Evolutionary conservation across 495 filamentous ascomycete species (phyloP).

Genomic region (Thermothielavioides terrestris): DNA sequence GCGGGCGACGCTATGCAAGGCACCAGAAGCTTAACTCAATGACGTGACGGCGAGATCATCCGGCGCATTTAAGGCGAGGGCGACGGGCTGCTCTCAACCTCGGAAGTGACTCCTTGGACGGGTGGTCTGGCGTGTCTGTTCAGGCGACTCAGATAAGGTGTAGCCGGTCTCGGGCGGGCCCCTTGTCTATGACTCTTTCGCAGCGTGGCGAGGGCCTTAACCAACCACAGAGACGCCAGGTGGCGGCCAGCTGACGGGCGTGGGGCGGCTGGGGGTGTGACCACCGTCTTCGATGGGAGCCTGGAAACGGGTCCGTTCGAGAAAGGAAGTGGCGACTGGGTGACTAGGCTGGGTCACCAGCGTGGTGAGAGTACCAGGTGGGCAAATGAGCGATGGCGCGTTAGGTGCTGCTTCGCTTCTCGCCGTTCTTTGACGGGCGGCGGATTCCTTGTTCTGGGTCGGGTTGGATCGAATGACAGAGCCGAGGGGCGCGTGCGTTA

Average conservation of each 20-base stretch:
- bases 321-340: slow-evolving; percentile 24
- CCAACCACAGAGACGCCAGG: slow-evolving; percentile 32
- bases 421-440: slow-evolving; percentile 9
- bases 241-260: slow-evolving; percentile 38
- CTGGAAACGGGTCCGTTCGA: slow-evolving; percentile 31
- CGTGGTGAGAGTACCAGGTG: not conserved
- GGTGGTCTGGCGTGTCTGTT: slow-evolving; percentile 26
- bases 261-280: slow-evolving; percentile 24
- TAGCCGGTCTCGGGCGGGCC: slow-evolving; percentile 26
- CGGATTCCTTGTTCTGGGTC: slow-evolving; percentile 7
- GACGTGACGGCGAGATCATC: slow-evolving; percentile 9
- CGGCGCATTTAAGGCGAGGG: slow-evolving; percentile 10
- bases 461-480: not conserved
- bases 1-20: slow-evolving; percentile 8
- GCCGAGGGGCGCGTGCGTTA: not conserved
- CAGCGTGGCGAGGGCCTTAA: slow-evolving; percentile 28
- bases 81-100: slow-evolving; percentile 8
- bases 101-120: slow-evolving; percentile 26
- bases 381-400: slow-evolving; percentile 7
- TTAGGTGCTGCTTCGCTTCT: not conserved
- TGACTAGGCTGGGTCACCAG: slow-evolving; percentile 12
- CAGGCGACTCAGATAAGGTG: slow-evolving; percentile 27
- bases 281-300: slow-evolving; percentile 23
- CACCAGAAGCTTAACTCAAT: slow-evolving; percentile 1
- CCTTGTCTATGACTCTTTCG: slow-evolving; percentile 41